Evolutionary conservation across 371 early-diverging fungal genomes (phyloP), one percentile per base, ranked within the genome.

Genomic region (Gilbertella persicaria): DNA sequence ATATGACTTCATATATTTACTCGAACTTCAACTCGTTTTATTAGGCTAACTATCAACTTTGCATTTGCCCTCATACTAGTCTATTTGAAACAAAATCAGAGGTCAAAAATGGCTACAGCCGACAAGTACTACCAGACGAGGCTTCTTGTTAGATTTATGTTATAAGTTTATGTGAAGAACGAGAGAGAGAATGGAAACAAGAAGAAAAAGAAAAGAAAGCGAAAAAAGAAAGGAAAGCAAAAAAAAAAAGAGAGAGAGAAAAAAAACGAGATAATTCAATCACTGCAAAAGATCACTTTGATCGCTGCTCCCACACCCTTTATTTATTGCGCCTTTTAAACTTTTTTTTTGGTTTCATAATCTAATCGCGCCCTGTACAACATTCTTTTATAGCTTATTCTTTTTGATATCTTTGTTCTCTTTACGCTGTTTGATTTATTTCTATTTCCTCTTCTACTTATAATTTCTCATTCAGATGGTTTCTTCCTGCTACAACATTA

Each of bases 11-110:
- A 25, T 12, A 45, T 21, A 13, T 56, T 58, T 78, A 76, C 78
- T 67, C 77, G 59, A 37, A 69, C 69, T 45, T 78, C 78, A 36
- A 82, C 53, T 54, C 82, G 66, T 48, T 76, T 76, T 47, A 79
- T 76, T 23, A 82, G 55, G 50, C 77, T 70, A 28, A 72, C 45
- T 25, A 79, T 79, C 21, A 82, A 62, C 53, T 74, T 79, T 36
- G 76, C 62, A 43, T 79, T 72, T n/a, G 71, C 59, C 46, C 62
- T 67, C 76, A 73, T 75, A 13, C 2, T 33, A 13, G 28, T 5
- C 4, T 53, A 20, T 16, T 23, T n/a, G n/a, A n/a, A n/a, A n/a
- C n/a, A n/a, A n/a, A n/a, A n/a, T n/a, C n/a, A n/a, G n/a, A n/a
- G n/a, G n/a, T n/a, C n/a, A n/a, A n/a, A n/a, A n/a, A n/a, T n/a